phyloP scores from a whole-genome alignment of 768 basidiomycete species.

The Pluteus cervinus region DNA sequence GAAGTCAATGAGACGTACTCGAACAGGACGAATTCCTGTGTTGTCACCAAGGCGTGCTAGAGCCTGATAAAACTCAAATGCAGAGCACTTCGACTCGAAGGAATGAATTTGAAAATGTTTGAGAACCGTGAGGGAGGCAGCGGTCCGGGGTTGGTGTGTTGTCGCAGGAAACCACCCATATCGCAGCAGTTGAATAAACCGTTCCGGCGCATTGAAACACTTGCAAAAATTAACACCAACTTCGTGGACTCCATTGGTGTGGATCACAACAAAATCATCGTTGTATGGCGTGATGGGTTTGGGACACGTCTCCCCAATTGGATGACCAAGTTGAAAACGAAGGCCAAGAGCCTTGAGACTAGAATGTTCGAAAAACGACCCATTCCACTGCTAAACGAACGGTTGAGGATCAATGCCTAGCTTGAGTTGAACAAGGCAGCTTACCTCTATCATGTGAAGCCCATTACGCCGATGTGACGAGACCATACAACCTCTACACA shows the following conservation, averaged over 20 bases:
- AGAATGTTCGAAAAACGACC: constrained; percentile 7
- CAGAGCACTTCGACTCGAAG: constrained; percentile 20
- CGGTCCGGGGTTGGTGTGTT: constrained; percentile 16
- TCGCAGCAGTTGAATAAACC: constrained; percentile 21
- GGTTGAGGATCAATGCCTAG: too few relatives aligned
- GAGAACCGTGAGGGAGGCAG: constrained; percentile 16
- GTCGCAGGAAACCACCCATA: constrained; percentile 26
- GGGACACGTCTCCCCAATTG: constrained; percentile 8
- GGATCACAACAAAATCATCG: constrained; percentile 15
- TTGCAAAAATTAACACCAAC: constrained; percentile 24
- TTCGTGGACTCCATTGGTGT: constrained; percentile 22
- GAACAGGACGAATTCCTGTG: constrained; percentile 10
- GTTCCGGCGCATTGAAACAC: constrained; percentile 14
- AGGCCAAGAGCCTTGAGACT: constrained; percentile 18
- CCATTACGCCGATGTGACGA: constrained; percentile 5
- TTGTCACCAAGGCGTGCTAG: constrained; percentile 19
- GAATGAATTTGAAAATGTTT: constrained; percentile 18
- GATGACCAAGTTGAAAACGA: constrained; percentile 21
- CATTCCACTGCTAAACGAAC: constrained; percentile 12
- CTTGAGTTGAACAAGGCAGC: too few relatives aligned
- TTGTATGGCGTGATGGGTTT: background rate
- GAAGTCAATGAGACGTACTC: constrained; percentile 10
- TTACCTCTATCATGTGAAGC: constrained; percentile 12
- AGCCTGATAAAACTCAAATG: constrained; percentile 21
- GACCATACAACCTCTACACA: constrained; percentile 8